Evolutionary conservation across 2,329 filamentous ascomycete species (phyloP).

Genomic region (Colletotrichum paranaense): DNA sequence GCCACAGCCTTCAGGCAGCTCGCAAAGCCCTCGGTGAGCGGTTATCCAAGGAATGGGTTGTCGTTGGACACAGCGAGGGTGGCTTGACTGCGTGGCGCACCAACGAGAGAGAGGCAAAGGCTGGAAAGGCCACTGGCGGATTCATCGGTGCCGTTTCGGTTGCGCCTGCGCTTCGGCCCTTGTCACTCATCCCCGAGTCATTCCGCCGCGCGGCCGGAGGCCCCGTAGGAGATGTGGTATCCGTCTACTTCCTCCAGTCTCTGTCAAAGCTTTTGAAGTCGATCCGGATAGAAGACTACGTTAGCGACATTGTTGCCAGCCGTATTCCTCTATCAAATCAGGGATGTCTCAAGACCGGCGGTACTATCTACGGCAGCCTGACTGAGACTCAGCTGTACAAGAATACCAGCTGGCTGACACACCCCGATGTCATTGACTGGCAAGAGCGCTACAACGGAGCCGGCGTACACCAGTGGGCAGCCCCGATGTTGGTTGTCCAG

Average conservation of each 20-base stretch:
- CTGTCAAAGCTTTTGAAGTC: constrained; percentile 32
- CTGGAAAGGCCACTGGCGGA: constrained; percentile 22
- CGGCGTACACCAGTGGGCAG: constrained; percentile 37
- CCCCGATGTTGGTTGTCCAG: constrained; percentile 39
- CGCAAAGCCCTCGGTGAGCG: constrained; percentile 28
- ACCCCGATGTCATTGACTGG: constrained; percentile 2
- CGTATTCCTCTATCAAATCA: background rate
- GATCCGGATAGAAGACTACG: constrained; percentile 35
- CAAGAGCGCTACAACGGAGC: constrained; percentile 33
- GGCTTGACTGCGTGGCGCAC: constrained; percentile 41
- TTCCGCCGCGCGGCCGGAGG: constrained; percentile 17
- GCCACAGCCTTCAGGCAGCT: constrained; percentile 34
- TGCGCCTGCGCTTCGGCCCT: constrained; percentile 30
- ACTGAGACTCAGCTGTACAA: constrained; percentile 15
- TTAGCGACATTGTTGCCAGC: constrained; percentile 18
- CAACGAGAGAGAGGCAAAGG: constrained; percentile 38
- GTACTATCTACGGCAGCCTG: too few relatives aligned
- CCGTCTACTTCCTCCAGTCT: constrained; percentile 37
- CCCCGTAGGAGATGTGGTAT: constrained; percentile 24
- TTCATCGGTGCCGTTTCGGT: constrained; percentile 34
- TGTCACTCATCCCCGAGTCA: constrained; percentile 28
- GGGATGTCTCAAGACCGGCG: constrained; percentile 32
- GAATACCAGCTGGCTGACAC: constrained; percentile 32
- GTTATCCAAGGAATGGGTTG: constrained; percentile 38
- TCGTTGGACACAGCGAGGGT: constrained; percentile 40